Evolutionary conservation across 495 filamentous ascomycete species (phyloP).

Genomic region (Articulospora tetracladia): DNA sequence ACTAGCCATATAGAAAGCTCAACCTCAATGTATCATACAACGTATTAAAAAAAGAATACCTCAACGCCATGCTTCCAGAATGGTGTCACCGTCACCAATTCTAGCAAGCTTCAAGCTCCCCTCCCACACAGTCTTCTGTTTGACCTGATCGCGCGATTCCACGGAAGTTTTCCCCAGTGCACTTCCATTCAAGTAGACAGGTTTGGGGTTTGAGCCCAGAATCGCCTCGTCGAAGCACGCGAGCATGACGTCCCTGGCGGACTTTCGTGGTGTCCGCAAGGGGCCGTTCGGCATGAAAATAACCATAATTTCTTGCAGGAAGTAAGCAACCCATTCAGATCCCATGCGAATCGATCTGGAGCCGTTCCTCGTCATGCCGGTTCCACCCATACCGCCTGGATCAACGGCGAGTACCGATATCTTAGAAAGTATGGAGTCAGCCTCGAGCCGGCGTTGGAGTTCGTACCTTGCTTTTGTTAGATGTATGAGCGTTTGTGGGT

Average conservation of each 20-base stretch:
- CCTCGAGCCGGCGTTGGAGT: slow-evolving; percentile 28
- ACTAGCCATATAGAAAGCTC: too few relatives aligned
- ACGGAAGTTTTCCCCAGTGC: slow-evolving; percentile 11
- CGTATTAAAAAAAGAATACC: too few relatives aligned
- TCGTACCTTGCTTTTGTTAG: slow-evolving; percentile 26
- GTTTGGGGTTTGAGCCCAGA: slow-evolving; percentile 29
- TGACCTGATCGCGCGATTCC: slow-evolving; percentile 34
- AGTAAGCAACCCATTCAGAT: slow-evolving; percentile 9
- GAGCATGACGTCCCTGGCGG: slow-evolving; percentile 36
- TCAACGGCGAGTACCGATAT: slow-evolving; percentile 31
- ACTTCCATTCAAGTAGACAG: slow-evolving; percentile 31
- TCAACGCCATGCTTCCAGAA: slow-evolving; percentile 33
- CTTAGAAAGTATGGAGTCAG: slow-evolving; percentile 29
- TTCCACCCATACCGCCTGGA: slow-evolving; percentile 33
- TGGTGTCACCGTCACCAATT: slow-evolving; percentile 34
- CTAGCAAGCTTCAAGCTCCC: slow-evolving; percentile 30
- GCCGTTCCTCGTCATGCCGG: slow-evolving; percentile 25
- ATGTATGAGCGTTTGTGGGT: neutral
- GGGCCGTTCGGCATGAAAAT: slow-evolving; percentile 26
- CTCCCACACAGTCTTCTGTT: slow-evolving; percentile 31
- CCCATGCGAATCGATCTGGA: slow-evolving; percentile 13
- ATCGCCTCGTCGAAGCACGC: slow-evolving; percentile 31
- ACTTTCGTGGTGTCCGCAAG: slow-evolving; percentile 39
- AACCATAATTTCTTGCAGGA: slow-evolving; percentile 19
- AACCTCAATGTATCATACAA: too few relatives aligned